Conservation (phyloP, 495 filamentous ascomycete genomes). For the Aspergillus asperescens region DNA sequence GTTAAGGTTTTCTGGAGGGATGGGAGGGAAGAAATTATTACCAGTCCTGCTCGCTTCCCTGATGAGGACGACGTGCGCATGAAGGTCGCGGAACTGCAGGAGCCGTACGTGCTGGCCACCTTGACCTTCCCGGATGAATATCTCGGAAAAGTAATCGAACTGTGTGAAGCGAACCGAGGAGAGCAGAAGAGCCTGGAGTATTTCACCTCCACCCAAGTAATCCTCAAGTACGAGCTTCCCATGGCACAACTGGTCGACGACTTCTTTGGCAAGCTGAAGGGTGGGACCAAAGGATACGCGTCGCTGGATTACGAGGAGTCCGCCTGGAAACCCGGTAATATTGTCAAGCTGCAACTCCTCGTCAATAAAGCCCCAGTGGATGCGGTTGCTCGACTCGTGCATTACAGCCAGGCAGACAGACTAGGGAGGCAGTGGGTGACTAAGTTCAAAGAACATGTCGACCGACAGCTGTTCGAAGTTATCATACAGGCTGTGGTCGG, state of each 20-base stretch:
- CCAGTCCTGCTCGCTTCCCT: conserved; percentile 82
- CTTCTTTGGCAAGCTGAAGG: conserved; percentile 95
- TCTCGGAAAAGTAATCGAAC: conserved; percentile 86
- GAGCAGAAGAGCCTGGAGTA: conserved; percentile 80
- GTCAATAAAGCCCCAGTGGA: conserved; percentile 94
- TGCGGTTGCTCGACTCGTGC: conserved; percentile 86
- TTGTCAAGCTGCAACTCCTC: conserved; percentile 86
- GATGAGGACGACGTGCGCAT: conserved; percentile 58
- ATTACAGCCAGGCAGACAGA: conserved; percentile 67
- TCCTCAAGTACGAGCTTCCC: conserved; percentile 87
- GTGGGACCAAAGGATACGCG: conserved; percentile 75
- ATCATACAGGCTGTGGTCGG: conserved; percentile 90
- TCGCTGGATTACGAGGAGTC: conserved; percentile 94
- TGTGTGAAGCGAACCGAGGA: conserved; percentile 86
- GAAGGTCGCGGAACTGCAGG: conserved; percentile 62
- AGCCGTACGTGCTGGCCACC: conserved; percentile 82
- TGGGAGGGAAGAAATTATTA: conserved; percentile 67
- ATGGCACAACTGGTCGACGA: conserved; percentile 88
- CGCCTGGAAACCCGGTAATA: conserved; percentile 70
- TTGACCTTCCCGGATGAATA: conserved; percentile 93
- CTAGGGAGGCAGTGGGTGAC: conserved; percentile 82
- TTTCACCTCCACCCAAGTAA: conserved; percentile 92
- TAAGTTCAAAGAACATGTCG: conserved; percentile 96
- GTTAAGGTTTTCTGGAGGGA: conserved; percentile 76
- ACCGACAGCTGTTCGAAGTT: conserved; percentile 93